Evolutionary conservation across 306 rosid genomes (phyloP).

Genomic region (Myrica gale): DNA sequence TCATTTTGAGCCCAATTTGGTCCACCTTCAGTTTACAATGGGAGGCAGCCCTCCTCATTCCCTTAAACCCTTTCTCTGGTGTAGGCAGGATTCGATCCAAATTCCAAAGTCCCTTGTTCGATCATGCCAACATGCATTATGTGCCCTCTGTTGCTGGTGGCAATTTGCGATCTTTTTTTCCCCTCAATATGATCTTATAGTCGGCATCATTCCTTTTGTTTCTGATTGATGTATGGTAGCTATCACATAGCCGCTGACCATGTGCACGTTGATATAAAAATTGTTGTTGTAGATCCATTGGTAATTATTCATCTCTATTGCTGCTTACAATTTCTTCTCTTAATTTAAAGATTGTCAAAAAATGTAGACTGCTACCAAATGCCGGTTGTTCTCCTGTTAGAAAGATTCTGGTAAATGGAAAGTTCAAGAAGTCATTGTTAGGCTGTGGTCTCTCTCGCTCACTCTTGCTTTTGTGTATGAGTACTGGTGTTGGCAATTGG

Average conservation of each 20-base stretch:
- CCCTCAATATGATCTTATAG: not conserved
- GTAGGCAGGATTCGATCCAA: not conserved
- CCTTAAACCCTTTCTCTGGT: not conserved
- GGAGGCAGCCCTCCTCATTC: not conserved
- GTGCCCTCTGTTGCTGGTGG: not conserved
- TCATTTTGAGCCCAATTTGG: not conserved
- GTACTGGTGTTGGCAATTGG: not conserved
- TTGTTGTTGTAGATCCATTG: not conserved
- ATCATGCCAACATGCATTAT: not conserved
- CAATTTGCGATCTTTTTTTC: not conserved
- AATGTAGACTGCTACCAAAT: not conserved
- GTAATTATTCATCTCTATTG: not conserved
- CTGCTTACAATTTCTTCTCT: not conserved
- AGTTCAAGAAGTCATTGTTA: not conserved
- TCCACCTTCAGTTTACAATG: not conserved
- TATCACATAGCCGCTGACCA: not conserved
- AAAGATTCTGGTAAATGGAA: not conserved
- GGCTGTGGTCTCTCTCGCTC: not conserved
- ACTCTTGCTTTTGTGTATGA: not conserved
- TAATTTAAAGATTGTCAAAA: not conserved
- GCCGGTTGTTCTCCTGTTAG: not conserved
- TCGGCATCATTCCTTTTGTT: not conserved
- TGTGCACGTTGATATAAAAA: not conserved
- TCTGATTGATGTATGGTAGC: not conserved
- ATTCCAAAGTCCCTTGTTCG: not conserved